Conservation (phyloP, 2,329 filamentous ascomycete genomes). For the Paramyrothecium sp. region DNA sequence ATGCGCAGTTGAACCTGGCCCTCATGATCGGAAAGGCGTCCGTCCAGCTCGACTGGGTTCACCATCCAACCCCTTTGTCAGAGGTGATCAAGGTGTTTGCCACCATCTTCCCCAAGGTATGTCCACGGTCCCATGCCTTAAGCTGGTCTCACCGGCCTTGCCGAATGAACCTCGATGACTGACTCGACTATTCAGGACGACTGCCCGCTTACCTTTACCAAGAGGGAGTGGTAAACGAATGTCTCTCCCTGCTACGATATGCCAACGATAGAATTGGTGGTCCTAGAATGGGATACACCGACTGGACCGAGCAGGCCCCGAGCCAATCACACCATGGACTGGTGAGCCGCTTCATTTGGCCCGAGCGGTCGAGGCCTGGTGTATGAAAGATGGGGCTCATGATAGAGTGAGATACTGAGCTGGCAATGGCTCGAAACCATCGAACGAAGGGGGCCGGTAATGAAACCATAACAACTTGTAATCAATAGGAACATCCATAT, state of each 20-base stretch:
- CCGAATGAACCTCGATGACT: conserved; percentile 25
- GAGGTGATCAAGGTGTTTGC: conserved; percentile 99
- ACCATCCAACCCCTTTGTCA: conserved; percentile 77
- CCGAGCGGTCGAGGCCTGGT: no score
- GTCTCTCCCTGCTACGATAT: background rate
- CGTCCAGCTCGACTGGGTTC: conserved; percentile 84
- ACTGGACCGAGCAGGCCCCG: background rate
- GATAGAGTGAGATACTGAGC: background rate
- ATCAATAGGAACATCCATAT: background rate
- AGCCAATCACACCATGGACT: background rate
- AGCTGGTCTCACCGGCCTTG: background rate
- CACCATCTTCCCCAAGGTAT: conserved; percentile 93
- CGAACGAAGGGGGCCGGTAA: background rate
- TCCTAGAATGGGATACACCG: no score
- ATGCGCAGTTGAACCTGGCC: conserved; percentile 85
- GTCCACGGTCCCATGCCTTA: conserved; percentile 24
- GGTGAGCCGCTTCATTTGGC: no score
- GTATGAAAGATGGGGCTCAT: no score
- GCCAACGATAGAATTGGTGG: background rate
- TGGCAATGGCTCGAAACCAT: background rate
- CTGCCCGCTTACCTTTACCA: conserved; percentile 73
- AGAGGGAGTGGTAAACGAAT: conserved; percentile 44
- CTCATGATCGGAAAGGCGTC: conserved; percentile 89
- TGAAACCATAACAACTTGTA: background rate
- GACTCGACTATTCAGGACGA: conserved; percentile 61